A percentile compares a stretch with the other conserved stretches of the same genome.
These are phyloP conservation scores for Candida dubliniensis DNA, from an alignment of 1,139 yeast genomes.

Conservation along the genomic window DNA sequence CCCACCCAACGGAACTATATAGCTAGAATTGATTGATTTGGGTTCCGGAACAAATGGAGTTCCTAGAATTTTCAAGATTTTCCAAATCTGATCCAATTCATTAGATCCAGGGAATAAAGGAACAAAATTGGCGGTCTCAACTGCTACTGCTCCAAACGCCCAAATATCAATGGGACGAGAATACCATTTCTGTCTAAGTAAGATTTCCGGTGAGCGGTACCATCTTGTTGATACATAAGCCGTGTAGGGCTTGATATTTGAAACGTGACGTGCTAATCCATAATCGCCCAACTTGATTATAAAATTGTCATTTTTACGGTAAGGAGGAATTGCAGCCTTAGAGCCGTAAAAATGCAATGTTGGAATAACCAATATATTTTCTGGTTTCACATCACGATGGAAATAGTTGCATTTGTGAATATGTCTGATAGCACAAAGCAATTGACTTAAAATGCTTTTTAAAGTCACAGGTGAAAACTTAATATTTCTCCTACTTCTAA, in stretches of 20 bases:
- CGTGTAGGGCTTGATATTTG: conserved; percentile 58
- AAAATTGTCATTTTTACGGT: conserved; percentile 46
- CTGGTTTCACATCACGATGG: conserved; percentile 85
- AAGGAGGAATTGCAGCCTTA: conserved; percentile 40
- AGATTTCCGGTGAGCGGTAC: conserved; percentile 94
- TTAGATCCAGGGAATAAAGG: conserved; percentile 85
- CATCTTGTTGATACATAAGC: conserved; percentile 92
- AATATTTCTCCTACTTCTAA: conserved; percentile 53
- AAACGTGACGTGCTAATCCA: conserved; percentile 75
- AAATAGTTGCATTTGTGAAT: conserved; percentile 74
- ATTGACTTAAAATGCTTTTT: conserved; percentile 66
- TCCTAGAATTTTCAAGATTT: conserved; percentile 68
- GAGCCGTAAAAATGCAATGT: conserved; percentile 53
- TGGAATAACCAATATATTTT: conserved; percentile 71
- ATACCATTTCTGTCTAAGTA: conserved; percentile 65
- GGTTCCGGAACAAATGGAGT: conserved; percentile 45
- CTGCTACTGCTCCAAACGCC: conserved; percentile 90
- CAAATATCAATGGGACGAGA: conserved; percentile 84
- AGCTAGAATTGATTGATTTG: conserved; percentile 10
- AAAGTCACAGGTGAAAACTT: conserved; percentile 59
- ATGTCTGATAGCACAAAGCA: conserved; percentile 75
- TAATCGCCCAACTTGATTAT: conserved; percentile 86
- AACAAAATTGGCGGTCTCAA: conserved; percentile 70
- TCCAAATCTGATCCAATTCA: conserved; percentile 75
- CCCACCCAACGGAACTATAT: conserved; percentile 57